phyloP scores from a whole-genome alignment of 1,284 basidiomycete genomes.

The Inonotus obliquus region DNA sequence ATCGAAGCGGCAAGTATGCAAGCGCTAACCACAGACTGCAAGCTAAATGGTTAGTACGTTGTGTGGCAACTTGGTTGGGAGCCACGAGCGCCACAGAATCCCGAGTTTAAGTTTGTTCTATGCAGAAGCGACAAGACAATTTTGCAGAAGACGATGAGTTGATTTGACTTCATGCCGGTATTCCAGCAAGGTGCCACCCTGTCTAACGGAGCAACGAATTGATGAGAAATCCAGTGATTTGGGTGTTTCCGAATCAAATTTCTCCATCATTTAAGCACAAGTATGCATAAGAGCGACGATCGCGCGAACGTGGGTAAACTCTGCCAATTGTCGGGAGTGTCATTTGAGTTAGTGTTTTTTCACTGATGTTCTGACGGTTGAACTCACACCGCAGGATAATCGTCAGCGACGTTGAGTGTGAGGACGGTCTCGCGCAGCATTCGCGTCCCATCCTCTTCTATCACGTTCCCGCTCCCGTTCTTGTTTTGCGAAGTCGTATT shows the following conservation, averaged over 20 bases:
- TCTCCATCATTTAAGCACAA: neutral
- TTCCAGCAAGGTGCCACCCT: too few relatives aligned
- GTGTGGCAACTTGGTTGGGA: neutral
- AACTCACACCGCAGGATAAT: neutral
- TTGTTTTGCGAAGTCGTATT: neutral
- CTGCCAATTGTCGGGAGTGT: neutral
- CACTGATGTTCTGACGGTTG: neutral
- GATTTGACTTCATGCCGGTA: neutral
- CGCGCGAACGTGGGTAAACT: neutral
- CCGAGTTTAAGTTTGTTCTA: neutral
- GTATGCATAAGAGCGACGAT: neutral
- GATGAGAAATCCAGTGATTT: neutral
- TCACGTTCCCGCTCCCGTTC: slow-evolving; percentile 13
- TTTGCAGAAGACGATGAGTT: neutral
- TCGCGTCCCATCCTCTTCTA: slow-evolving; percentile 11
- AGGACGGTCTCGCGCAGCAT: slow-evolving; percentile 4
- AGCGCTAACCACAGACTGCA: neutral
- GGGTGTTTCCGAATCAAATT: neutral
- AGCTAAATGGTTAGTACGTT: neutral
- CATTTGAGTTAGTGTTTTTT: neutral
- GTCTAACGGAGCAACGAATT: neutral
- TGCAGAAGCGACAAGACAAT: neutral
- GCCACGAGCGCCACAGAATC: neutral
- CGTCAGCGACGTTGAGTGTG: slow-evolving; percentile 2
- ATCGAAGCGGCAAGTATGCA: neutral